Base-by-base conservation (phyloP, 108 stramenopile species). In the Cafeteria roenbergensis region DNA sequence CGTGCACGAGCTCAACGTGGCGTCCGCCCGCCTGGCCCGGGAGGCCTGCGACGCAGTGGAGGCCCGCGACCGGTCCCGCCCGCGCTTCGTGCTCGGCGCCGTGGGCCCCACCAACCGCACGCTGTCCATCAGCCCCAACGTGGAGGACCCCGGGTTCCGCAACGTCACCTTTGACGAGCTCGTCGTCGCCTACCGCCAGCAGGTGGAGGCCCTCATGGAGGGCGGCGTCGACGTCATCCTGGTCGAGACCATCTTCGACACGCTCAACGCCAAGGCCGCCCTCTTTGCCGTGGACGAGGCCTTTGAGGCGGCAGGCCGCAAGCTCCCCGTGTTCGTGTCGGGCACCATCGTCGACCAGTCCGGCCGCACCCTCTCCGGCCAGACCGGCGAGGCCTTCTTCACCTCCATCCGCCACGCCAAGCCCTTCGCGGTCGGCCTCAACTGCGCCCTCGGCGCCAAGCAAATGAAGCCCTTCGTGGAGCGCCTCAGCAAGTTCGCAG, bases 121-220 rank as follows among this genome's bases (percentile, higher is more conserved):
- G 53, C 91, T 83, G 21, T 92, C 90, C 20, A 94, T 97, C 71
- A 91, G 90, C 33, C 95, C 91, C 22, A 87, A 88, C 37, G 92
- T 94, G 58, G 91, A 94, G 65, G 95, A 97, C 76, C 88, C 95
- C 0, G 66, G 89, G 6, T 82, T 78, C 26, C 84, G 95, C 21
- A 96, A 96, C 79, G 91, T 93, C 55, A 92, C 90, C 9, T 97
- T 97, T 78, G 93, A 94, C 70, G 95, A 97, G 87, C 84, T 97
- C 35, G 95, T 92, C 42, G 87, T 85, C 56, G 85, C 95, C 24
- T 97, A 97, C 83, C 86, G 90, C 61, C 89, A 92, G 78, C 89
- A 94, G 76, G 74, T 86, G 48, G 89, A 89, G 42, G 92, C 86
- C n/a, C 75, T 97, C 68, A 74, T 93, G 70, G 95, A 94, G 68